Evolutionary conservation across 306 rosid species (phyloP).

Genomic region (Sicyos edulis): DNA sequence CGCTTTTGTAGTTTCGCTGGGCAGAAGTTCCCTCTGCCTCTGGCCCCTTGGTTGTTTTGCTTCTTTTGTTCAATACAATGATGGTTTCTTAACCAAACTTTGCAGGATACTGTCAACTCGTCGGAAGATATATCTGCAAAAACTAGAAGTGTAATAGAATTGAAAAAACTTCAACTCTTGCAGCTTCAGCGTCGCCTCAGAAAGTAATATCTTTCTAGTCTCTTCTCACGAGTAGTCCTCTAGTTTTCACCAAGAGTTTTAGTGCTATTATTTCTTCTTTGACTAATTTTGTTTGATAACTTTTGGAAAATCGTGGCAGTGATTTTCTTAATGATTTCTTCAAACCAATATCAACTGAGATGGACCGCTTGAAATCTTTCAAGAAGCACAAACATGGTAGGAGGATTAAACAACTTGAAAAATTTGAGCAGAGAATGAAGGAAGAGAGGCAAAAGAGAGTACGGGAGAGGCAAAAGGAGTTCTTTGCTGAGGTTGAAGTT

Average conservation of each 20-base stretch:
- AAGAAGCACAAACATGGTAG: constrained; percentile 98
- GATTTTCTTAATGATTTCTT: constrained; percentile 86
- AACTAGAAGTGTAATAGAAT: constrained; percentile 95
- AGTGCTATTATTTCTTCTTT: background rate
- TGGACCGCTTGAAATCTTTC: constrained; percentile 70
- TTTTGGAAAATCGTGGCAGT: constrained; percentile 47
- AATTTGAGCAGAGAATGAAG: constrained; percentile 92
- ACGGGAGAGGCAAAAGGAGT: constrained; percentile 97
- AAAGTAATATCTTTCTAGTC: constrained; percentile 42
- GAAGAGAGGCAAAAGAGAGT: constrained; percentile 98
- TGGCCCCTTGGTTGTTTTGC: background rate
- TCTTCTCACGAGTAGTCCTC: background rate
- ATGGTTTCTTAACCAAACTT: background rate
- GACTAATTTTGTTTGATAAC: constrained; percentile 23
- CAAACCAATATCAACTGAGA: constrained; percentile 66
- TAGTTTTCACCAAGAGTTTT: background rate
- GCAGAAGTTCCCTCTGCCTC: background rate
- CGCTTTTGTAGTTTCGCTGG: too few species aligned
- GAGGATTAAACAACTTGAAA: constrained; percentile 88
- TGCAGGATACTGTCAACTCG: constrained; percentile 84
- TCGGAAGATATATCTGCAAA: constrained; percentile 96
- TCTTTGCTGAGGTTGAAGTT: constrained; percentile 86
- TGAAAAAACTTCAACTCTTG: constrained; percentile 89
- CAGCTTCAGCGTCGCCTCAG: constrained; percentile 94
- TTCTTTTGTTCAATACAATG: too few species aligned